Base-by-base conservation (phyloP, 768 basidiomycete species). In the Pleurotus eryngii region DNA sequence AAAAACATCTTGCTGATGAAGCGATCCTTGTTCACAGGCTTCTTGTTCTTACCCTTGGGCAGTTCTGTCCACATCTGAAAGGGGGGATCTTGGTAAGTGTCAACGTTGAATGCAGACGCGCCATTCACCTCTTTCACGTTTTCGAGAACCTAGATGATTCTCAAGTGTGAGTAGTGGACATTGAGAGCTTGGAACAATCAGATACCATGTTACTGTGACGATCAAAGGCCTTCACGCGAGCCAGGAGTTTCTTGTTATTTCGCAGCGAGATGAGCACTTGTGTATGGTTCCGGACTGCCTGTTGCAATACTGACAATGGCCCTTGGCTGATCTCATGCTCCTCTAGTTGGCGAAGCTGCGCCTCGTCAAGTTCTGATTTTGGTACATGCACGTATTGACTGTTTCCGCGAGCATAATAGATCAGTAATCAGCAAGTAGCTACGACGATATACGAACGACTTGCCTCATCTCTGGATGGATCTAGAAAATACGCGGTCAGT, bases 1-100 rank as follows among this genome's bases (percentile, higher is more conserved):
- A 98, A 75, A 74, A 96, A 98, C 94, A 99, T 96, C 77, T 98
- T 99, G 72, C 94, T 96, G 71, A 99, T 96, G 78, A 98, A 99
- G 48, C 97, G 84, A 74, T 98, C 97, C 75, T 98, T 98, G 80
- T 98, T 98, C 57, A 98, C 87, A 5, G 97, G 92, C 69, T 98
- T 98, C 79, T 97, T 98, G 69, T 94, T 94, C 77, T 98, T 98
- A 40, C 94, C 95, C 74, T 98, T 98, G 17, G 97, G 97, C 47
- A 87, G 72, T 72, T 99, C 97, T 18, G 95, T 98, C 97, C 97
- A 98, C 96, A 98, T 98, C 94, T 99, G 60, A 61, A 20, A 26
- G 18, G n/a, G 18, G 35, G 35, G 15, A 27, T 4, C 11, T 9
- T 35, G 0, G 30, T 9, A 46, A n/a, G 49, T 17, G n/a, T 50